Evolutionary conservation across 495 filamentous ascomycete genomes (phyloP), one percentile per base, ranked within the genome.

Genomic region (Astrothelium macrocarpum): DNA sequence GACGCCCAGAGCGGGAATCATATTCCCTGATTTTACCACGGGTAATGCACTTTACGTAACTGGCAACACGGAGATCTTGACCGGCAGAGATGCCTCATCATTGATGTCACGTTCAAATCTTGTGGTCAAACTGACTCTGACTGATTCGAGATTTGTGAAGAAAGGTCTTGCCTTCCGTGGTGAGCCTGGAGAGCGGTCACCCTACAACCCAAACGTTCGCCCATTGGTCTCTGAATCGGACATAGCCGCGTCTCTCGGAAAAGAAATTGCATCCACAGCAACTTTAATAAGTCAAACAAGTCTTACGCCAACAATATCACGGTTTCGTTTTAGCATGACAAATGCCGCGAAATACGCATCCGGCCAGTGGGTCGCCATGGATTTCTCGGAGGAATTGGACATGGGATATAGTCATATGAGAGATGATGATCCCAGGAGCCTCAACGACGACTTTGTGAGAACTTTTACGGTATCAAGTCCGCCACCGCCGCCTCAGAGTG

Each of bases 391-490:
- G 2, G 83, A 90, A 66, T 74, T 93, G 2, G 81, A 87, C 63
- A 71, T 78, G 53, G 90, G 90, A 3, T 95, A 88, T 71, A 82
- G 77, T 59, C 90, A 94, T 70, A 94, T 94, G 90, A 77, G 84
- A 1, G 86, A 93, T 62, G 82, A 85, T 43, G 90, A 93, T 63
- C 90, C 89, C 16, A 77, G 78, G 66, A 87, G 83, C 66, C 70
- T 94, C 49, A 95, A 94, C 66, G 90, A 94, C 66, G 89, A 95
- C 69, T 92, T 84, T 67, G 76, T 91, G 23, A 78, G 90, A 39
- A 93, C 90, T 0, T 94, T 94, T 69, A 94, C 89, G 2, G 78
- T 92, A 4, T 87, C 85, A 0, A 88, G 81, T 1, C 71, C 76
- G 28, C 82, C 84, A 2, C 74, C 66, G 7, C 26, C 61, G 1